Percentiles rank a stretch among this genome's conserved stretches.
Evolutionary conservation across 768 basidiomycete genomes (phyloP).

Genomic region (Trametes punicea): DNA sequence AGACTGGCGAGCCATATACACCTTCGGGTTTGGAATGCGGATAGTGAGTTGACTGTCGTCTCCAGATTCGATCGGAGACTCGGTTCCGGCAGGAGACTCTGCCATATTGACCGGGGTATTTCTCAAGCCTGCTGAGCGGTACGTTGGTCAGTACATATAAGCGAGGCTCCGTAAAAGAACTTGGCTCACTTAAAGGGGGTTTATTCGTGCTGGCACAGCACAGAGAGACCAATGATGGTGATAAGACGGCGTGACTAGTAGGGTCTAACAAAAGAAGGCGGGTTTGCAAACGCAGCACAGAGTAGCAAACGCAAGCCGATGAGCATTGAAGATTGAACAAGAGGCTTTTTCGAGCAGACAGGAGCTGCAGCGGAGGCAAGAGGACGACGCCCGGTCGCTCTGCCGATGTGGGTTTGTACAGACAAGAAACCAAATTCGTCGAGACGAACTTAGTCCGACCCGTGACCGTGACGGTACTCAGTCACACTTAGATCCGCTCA

Average conservation of each 20-base stretch:
- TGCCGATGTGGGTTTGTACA: constrained; percentile 26
- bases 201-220: background rate
- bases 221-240: constrained; percentile 9
- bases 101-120: constrained; percentile 16
- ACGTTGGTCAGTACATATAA: background rate
- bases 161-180: no score
- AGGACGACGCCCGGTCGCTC: constrained; percentile 4
- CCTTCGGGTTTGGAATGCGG: constrained; percentile 63
- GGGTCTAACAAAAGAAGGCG: background rate
- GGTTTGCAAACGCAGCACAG: background rate
- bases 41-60: constrained; percentile 48
- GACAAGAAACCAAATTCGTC: constrained; percentile 33
- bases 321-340: background rate
- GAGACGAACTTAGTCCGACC: constrained; percentile 29
- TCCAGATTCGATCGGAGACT: constrained; percentile 31
- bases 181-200: background rate
- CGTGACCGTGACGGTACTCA: constrained; percentile 25
- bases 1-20: constrained; percentile 65
- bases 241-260: constrained; percentile 8
- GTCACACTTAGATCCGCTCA: constrained; percentile 21
- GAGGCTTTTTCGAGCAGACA: background rate
- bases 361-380: constrained; percentile 2
- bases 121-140: background rate
- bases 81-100: constrained; percentile 31
- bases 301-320: background rate